Evolutionary conservation across 768 basidiomycete species (phyloP), one percentile per base, ranked within the genome.

Genomic region (Gymnopilus junonius): DNA sequence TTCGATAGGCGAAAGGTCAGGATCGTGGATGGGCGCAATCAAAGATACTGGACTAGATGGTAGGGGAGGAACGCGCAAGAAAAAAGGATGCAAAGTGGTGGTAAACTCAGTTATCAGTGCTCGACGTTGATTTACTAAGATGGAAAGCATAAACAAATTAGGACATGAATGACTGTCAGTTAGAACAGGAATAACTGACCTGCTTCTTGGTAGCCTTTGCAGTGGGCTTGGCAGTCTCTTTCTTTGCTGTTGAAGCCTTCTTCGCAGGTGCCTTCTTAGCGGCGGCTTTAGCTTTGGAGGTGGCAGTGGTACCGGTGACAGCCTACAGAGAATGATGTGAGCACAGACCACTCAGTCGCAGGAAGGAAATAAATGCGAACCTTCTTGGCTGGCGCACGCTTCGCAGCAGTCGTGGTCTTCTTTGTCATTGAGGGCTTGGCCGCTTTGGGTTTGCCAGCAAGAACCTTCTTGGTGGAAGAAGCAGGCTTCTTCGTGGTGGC

Each of bases 211-310:
- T 70, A 37, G 67, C 66, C 65, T 78, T 75, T 50, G 77, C 70
- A 20, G 77, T 67, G 59, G 77, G 70, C 73, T 77, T 75, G 12
- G 71, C 65, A 17, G 69, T 60, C 7, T 74, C 64, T 57, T 74
- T 72, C 70, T 80, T 79, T 53, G 74, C 65, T 17, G 68, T 11
- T 31, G 69, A 58, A 25, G 74, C 61, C 62, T 75, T 73, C 72
- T 80, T 79, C 29, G 71, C 67, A 8, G 77, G 75, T 63, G 64
- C 69, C 54, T 77, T 80, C 73, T 77, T 80, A 8, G 77, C 75
- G 8, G 80, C 76, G 15, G 71, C 69, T 68, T 80, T 87, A 60
- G 83, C 79, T 61, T 80, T 82, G 5, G 76, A 67, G 32, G 77
- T 50, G 23, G 81, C 77, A 20, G 81, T 70, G 23, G 80, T 78